Percentiles rank a stretch among this genome's conserved stretches.
phyloP scores from a whole-genome alignment of 169 alveolate species.

The Cardiosporidium cionae region DNA sequence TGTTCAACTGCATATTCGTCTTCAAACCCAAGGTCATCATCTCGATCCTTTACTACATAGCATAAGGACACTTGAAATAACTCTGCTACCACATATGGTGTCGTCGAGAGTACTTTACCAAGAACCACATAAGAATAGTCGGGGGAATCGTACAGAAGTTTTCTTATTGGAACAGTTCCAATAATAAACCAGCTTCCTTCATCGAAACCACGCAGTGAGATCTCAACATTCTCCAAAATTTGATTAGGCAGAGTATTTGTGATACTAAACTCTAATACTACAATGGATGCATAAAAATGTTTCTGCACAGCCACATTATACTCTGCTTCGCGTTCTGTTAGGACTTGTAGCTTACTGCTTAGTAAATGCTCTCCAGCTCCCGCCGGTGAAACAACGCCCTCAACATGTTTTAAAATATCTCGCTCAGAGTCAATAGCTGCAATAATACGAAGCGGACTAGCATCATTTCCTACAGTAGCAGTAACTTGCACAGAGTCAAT shows the following conservation, averaged over 20 bases:
- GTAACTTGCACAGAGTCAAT: neutral
- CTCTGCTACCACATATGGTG: neutral
- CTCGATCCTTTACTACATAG: constrained; percentile 14
- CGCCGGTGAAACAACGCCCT: neutral
- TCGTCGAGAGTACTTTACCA: neutral
- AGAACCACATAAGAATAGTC: neutral
- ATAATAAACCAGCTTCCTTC: neutral
- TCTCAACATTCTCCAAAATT: constrained; percentile 5
- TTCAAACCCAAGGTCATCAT: constrained; percentile 31
- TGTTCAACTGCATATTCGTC: constrained; percentile 31
- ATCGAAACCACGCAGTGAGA: neutral
- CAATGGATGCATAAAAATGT: constrained; percentile 21
- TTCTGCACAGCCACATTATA: constrained; percentile 40
- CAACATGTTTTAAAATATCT: neutral
- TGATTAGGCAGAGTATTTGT: constrained; percentile 40
- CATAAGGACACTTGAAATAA: neutral
- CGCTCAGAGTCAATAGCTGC: neutral
- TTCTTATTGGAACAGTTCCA: neutral
- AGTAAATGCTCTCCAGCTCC: constrained; percentile 21
- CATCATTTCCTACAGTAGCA: neutral
- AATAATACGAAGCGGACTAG: neutral
- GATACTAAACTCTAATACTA: constrained; percentile 36
- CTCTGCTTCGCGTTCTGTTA: constrained; percentile 50
- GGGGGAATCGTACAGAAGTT: neutral
- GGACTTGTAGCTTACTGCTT: constrained; percentile 18